A percentile compares a stretch with the other conserved stretches of the same genome.
phyloP scores from a whole-genome alignment of 192 early-diverging fungal species.

The Podila clonocystis region DNA sequence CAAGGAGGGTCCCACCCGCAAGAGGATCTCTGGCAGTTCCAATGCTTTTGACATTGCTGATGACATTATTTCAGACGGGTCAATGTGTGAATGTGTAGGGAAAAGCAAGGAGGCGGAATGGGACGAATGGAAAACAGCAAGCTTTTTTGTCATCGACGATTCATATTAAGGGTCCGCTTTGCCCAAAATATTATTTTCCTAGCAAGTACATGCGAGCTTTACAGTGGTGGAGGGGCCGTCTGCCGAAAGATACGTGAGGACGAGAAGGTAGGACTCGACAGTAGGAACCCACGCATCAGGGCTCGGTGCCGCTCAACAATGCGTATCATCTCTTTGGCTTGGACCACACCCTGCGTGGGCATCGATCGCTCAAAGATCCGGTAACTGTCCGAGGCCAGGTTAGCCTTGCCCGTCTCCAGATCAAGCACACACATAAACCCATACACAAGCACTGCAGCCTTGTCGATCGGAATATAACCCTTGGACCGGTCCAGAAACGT shows the following conservation, averaged over 20 bases:
- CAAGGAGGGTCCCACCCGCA: constrained; percentile 17
- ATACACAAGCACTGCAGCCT: constrained; percentile 48
- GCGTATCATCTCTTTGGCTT: constrained; percentile 37
- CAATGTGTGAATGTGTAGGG: too few relatives aligned
- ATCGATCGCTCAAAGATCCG: constrained; percentile 45
- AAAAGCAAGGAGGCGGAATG: too few relatives aligned
- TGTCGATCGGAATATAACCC: constrained; percentile 39
- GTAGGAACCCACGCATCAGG: constrained; percentile 20
- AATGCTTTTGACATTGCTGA: constrained; percentile 24
- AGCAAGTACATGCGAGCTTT: too few relatives aligned
- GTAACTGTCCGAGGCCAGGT: constrained; percentile 34
- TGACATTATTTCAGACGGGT: too few relatives aligned
- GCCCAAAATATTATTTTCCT: too few relatives aligned
- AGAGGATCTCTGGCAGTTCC: constrained; percentile 25
- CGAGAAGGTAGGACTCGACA: constrained; percentile 20
- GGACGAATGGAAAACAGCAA: too few relatives aligned
- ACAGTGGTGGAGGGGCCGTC: neutral
- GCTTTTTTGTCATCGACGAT: too few relatives aligned
- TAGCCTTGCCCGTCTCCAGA: constrained; percentile 43
- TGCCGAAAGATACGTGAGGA: constrained; percentile 14
- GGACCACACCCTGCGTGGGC: constrained; percentile 35
- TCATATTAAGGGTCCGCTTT: too few relatives aligned
- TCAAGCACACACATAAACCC: constrained; percentile 48
- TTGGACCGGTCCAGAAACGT: constrained; percentile 39
- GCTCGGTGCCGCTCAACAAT: constrained; percentile 25